Conservation (phyloP, 2,329 filamentous ascomycete species). For the Pseudogymnoascus sp. region DNA sequence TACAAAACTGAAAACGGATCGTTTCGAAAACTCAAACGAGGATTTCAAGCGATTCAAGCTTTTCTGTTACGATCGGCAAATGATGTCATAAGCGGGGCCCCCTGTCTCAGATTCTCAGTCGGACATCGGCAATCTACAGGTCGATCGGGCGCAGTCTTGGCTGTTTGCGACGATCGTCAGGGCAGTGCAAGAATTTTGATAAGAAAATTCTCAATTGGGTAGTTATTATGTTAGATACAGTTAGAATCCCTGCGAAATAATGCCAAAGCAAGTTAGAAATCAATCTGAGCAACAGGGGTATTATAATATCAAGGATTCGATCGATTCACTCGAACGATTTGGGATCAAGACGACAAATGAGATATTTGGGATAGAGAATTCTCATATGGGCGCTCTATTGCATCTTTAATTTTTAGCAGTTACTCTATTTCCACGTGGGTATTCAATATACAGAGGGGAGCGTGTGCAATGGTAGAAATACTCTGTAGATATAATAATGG, state of each 20-base stretch:
- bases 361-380: background rate
- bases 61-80: background rate
- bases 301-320: background rate
- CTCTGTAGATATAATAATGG: background rate
- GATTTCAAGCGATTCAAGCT: background rate
- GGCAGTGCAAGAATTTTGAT: background rate
- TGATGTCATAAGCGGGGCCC: background rate
- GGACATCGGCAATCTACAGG: background rate
- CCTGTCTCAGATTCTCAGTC: constrained; percentile 1
- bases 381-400: background rate
- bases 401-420: too few relatives aligned
- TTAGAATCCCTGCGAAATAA: background rate
- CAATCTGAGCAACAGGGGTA: background rate
- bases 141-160: background rate
- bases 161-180: background rate
- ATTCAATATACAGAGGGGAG: background rate
- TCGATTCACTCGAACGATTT: background rate
- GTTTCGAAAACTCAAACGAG: background rate
- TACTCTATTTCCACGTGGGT: background rate
- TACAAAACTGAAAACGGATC: background rate
- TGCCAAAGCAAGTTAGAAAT: background rate
- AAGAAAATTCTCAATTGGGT: background rate
- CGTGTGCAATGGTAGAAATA: background rate
- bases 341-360: background rate
- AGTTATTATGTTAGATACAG: background rate